Evolutionary conservation across 2,329 filamentous ascomycete genomes (phyloP).

Genomic region (Pestalotiopsis sp.): DNA sequence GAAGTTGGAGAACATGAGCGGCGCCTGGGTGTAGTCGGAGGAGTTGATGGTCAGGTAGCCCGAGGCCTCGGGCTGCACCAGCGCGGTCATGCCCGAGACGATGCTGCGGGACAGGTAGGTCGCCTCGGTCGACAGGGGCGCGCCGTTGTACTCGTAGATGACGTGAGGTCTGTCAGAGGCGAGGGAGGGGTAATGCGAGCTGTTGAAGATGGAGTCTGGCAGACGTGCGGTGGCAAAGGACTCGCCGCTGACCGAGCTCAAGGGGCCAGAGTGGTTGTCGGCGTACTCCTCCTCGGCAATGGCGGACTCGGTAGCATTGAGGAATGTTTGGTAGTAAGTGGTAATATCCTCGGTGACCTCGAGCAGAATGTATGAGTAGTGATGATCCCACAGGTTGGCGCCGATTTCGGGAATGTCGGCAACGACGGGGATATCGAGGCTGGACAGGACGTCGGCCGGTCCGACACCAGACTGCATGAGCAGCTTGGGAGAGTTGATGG

Average conservation of each 20-base stretch:
- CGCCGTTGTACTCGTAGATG: slow-evolving; percentile 16
- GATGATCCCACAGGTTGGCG: slow-evolving; percentile 25
- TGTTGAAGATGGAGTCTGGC: slow-evolving; percentile 19
- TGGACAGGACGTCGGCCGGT: slow-evolving; percentile 20
- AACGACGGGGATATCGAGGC: slow-evolving; percentile 27
- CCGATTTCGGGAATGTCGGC: slow-evolving; percentile 33
- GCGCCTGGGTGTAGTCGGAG: slow-evolving; percentile 52
- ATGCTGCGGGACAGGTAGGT: slow-evolving; percentile 38
- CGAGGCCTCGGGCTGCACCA: slow-evolving; percentile 22
- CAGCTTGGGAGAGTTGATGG: slow-evolving; percentile 29
- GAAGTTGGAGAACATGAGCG: slow-evolving; percentile 51
- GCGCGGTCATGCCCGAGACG: slow-evolving; percentile 38
- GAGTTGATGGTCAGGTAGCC: slow-evolving; percentile 45
- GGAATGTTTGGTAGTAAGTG: background rate
- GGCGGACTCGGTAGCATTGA: slow-evolving; percentile 16
- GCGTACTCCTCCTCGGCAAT: background rate
- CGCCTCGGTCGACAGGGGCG: slow-evolving; percentile 44
- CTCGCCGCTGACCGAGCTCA: background rate
- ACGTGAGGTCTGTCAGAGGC: slow-evolving; percentile 21
- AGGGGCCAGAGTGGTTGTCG: background rate
- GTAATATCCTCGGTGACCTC: background rate
- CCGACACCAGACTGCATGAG: slow-evolving; percentile 35
- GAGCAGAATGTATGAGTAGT: slow-evolving; percentile 8
- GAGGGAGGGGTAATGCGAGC: slow-evolving; percentile 16
- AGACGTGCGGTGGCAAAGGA: slow-evolving; percentile 2